These are phyloP conservation scores for Lactifluus volemus DNA, from an alignment of 768 basidiomycete genomes.

Conservation along the genomic window DNA sequence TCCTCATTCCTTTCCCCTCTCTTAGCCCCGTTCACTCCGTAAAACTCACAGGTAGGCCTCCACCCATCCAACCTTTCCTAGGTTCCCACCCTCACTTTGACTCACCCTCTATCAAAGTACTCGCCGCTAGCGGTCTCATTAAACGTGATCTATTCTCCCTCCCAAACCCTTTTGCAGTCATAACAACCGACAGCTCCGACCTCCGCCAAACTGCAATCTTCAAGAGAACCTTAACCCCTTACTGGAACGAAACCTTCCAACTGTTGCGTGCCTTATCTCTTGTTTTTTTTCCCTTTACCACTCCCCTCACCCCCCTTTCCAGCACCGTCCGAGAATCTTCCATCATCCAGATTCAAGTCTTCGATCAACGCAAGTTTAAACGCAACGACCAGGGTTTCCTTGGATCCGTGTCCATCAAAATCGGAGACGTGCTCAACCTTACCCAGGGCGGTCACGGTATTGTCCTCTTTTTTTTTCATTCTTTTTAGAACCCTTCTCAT, in stretches of 20 bases:
- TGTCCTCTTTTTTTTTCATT: neutral
- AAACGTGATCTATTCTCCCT: slow-evolving; percentile 75
- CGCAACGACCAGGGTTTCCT: slow-evolving; percentile 71
- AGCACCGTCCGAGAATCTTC: slow-evolving; percentile 70
- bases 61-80: neutral
- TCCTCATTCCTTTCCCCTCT: neutral
- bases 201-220: slow-evolving; percentile 68
- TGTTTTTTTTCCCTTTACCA: neutral
- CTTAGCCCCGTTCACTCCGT: neutral
- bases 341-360: slow-evolving; percentile 74
- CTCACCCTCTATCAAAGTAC: slow-evolving; percentile 37
- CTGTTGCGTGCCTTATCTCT: slow-evolving; percentile 38
- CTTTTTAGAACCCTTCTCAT: neutral
- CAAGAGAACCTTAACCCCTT: slow-evolving; percentile 58
- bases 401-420: slow-evolving; percentile 39
- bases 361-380: slow-evolving; percentile 85
- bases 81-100: neutral
- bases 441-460: slow-evolving; percentile 26
- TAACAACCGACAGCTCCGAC: slow-evolving; percentile 74
- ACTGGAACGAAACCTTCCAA: slow-evolving; percentile 85
- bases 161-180: slow-evolving; percentile 83
- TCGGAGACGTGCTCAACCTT: slow-evolving; percentile 33
- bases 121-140: slow-evolving; percentile 62
- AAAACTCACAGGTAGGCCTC: slow-evolving; percentile 5
- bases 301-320: slow-evolving; percentile 8